Percentiles rank a stretch among this genome's conserved stretches.
Conservation (phyloP, 1,284 basidiomycete species). For the Polyporus tsugae region DNA sequence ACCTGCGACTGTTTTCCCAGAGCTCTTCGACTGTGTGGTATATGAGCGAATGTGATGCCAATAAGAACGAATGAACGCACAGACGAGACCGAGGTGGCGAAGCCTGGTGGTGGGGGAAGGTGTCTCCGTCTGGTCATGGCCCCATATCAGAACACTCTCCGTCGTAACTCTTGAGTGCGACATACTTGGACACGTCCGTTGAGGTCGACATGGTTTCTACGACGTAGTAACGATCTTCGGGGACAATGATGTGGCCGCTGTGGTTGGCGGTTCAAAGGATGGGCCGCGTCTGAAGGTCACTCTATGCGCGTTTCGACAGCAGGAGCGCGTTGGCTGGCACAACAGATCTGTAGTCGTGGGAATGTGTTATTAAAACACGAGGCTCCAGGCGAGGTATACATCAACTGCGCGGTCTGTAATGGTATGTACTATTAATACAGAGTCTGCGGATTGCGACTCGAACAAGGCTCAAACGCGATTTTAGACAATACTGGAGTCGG, state of each 20-base stretch:
- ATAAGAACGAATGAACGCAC: conserved; percentile 27
- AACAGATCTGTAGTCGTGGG: neutral
- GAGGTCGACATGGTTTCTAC: conserved; percentile 14
- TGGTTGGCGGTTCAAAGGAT: neutral
- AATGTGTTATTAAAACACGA: neutral
- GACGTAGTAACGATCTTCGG: neutral
- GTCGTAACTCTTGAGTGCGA: neutral
- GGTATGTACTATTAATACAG: neutral
- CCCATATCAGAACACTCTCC: neutral
- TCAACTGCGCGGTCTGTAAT: neutral
- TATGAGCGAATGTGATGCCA: conserved; percentile 31
- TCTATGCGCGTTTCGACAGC: neutral
- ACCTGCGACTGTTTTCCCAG: conserved; percentile 32
- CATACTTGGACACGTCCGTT: conserved; percentile 27
- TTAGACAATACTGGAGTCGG: neutral
- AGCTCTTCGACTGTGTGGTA: conserved; percentile 43
- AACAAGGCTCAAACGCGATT: neutral
- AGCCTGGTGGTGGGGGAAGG: conserved; percentile 70
- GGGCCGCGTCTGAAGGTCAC: neutral
- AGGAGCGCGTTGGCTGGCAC: too few relatives aligned
- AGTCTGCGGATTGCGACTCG: neutral
- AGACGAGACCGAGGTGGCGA: conserved; percentile 47
- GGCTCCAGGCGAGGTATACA: neutral
- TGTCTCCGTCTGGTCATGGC: conserved; percentile 58
- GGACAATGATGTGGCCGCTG: neutral